Conservation (phyloP, 768 basidiomycete species). For the Kwoniella europaea region DNA sequence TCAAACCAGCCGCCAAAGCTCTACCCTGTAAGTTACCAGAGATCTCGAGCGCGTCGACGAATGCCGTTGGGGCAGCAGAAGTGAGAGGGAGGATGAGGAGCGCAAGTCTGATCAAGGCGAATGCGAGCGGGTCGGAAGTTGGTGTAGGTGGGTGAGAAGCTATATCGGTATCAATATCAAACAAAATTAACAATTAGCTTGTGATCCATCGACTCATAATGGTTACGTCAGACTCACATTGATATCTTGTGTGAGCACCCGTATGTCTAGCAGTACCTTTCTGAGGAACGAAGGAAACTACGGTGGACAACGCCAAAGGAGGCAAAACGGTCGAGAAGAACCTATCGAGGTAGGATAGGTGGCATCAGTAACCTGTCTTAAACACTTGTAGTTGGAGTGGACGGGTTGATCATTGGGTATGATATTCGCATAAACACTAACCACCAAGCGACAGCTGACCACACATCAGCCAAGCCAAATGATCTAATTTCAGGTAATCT, state of each 20-base stretch:
- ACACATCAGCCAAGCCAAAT: constrained; percentile 27
- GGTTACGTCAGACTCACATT: constrained; percentile 19
- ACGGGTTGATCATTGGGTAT: too few species aligned
- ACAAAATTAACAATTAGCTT: background rate
- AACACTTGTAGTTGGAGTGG: background rate
- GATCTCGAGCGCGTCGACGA: constrained; percentile 48
- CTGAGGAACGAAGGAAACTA: constrained; percentile 47
- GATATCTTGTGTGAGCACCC: constrained; percentile 35
- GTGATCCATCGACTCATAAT: background rate
- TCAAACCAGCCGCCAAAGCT: constrained; percentile 47
- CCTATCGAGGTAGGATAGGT: constrained; percentile 28
- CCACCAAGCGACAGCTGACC: constrained; percentile 50
- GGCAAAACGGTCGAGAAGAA: constrained; percentile 52
- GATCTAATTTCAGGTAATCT: constrained; percentile 39
- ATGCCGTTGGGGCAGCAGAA: constrained; percentile 47
- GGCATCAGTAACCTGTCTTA: too few species aligned
- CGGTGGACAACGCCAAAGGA: constrained; percentile 44
- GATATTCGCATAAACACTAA: constrained; percentile 24
- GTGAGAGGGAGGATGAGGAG: constrained; percentile 52
- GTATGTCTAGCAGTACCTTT: constrained; percentile 24
- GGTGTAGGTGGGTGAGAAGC: constrained; percentile 34
- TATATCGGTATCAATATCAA: background rate
- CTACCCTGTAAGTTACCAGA: constrained; percentile 47
- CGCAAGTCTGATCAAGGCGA: constrained; percentile 50
- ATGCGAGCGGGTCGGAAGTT: constrained; percentile 47